Base-by-base conservation (phyloP, 1,284 basidiomycete genomes). In the Fomes fomentarius region DNA sequence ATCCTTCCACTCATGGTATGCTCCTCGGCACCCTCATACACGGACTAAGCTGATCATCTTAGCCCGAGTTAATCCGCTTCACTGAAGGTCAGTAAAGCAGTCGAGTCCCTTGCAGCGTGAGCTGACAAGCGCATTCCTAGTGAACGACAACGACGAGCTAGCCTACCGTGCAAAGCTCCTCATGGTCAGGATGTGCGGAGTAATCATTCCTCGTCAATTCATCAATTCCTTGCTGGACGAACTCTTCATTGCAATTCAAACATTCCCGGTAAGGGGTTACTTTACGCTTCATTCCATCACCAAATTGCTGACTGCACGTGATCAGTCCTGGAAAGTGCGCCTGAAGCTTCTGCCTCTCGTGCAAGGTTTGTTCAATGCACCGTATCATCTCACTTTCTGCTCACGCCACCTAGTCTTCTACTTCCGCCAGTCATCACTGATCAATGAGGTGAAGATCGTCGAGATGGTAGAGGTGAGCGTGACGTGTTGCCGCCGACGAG, bases 1-100 rank as follows among this genome's bases (percentile, higher is more conserved):
- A 85, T 93, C 56, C 76, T 94, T 4, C 90, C 89, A 10, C 75
- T 93, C 35, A 82, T 90, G 85, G 87, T 87, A 52, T 53, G 30
- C 43, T 12, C 5, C 24, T 3, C 19, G 10, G 5, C 12, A 10
- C 10, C 10, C 22, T 6, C 14, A n/a, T 19, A 14, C 21, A 30
- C 8, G 34, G n/a, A 14, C 43, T 24, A 47, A 37, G 28, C 51
- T 26, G 35, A 22, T 19, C 15, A 4, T 26, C 52, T 50, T 60
- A 89, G 85, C 85, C 87, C 15, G 87, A 89, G 66, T 63, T 89
- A 2, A 84, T 89, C 71, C 79, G 84, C 11, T 89, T 90, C 67
- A 84, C 84, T 12, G 87, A 90, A 75, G 70, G 85, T 85, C 60
- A 54, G 69, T 59, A 28, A 40, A 21, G 25, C n/a, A 50, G 34